These are phyloP conservation scores for Starmerella floricola DNA, from an alignment of 805 yeast genomes.

Conservation along the genomic window DNA sequence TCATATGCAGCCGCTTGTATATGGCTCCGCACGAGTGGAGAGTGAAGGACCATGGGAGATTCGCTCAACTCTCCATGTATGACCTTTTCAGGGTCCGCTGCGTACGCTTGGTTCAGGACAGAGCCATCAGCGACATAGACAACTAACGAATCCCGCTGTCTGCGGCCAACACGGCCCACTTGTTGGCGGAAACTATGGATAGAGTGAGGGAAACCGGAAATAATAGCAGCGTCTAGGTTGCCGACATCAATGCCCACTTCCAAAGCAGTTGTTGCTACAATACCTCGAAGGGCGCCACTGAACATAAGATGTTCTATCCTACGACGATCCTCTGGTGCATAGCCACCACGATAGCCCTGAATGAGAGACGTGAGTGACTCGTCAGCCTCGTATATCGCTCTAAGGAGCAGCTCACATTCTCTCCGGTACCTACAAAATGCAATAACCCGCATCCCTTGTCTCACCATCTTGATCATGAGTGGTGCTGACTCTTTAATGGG, in stretches of 20 bases:
- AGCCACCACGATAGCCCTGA: conserved; percentile 78
- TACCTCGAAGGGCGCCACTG: conserved; percentile 69
- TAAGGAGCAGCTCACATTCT: conserved; percentile 78
- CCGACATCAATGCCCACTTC: conserved; percentile 96
- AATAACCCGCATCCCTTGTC: conserved; percentile 60
- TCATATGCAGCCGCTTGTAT: conserved; percentile 93
- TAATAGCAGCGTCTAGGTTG: conserved; percentile 75
- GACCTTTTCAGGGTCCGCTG: conserved; percentile 52
- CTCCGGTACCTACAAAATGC: conserved; percentile 81
- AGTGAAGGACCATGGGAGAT: conserved; percentile 47
- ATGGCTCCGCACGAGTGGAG: conserved; percentile 57
- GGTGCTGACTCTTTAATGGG: conserved; percentile 68
- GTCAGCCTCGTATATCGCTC: conserved; percentile 49
- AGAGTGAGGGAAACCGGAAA: conserved; percentile 87
- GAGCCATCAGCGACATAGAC: conserved; percentile 65
- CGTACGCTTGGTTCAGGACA: conserved; percentile 78
- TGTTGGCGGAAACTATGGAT: conserved; percentile 86
- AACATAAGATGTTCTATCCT: conserved; percentile 85
- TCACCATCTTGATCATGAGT: conserved; percentile 52
- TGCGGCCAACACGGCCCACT: conserved; percentile 93
- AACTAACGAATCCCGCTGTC: conserved; percentile 69
- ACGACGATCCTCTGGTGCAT: conserved; percentile 73
- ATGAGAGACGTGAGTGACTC: conserved; percentile 28
- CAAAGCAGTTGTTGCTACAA: conserved; percentile 87
- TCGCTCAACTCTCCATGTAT: conserved; percentile 45